Evolutionary conservation across 768 basidiomycete species (phyloP).

Genomic region (Kwoniella sp.): DNA sequence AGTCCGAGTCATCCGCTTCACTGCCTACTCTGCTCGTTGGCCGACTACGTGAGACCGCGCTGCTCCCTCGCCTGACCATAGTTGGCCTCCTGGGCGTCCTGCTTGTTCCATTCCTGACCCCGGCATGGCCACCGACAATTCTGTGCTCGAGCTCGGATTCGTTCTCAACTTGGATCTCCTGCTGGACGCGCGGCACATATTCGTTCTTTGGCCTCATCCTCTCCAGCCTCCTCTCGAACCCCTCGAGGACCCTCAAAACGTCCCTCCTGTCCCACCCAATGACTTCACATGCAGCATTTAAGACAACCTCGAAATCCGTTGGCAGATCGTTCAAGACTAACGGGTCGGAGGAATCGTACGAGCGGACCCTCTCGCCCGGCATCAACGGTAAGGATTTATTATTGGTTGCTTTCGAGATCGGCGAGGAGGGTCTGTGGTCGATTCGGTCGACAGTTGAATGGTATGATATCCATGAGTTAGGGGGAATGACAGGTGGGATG

Average conservation of each 20-base stretch:
- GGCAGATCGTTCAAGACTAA: constrained; percentile 68
- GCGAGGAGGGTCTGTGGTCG: constrained; percentile 12
- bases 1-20: not conserved
- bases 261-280: constrained; percentile 64
- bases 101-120: constrained; percentile 5
- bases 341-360: constrained; percentile 71
- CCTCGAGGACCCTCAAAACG: constrained; percentile 65
- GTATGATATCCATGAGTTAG: constrained; percentile 26
- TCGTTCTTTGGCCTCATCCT: constrained; percentile 11
- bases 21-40: constrained; percentile 2
- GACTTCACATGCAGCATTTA: constrained; percentile 63
- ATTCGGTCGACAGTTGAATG: constrained; percentile 16
- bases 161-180: constrained; percentile 12
- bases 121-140: not conserved
- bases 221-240: constrained; percentile 67
- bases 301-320: constrained; percentile 61
- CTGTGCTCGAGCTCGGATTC: constrained; percentile 1
- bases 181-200: constrained; percentile 47
- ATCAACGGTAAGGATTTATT: constrained; percentile 44
- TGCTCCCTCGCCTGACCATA: not conserved
- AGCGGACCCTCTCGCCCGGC: constrained; percentile 67
- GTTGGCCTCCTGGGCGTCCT: not conserved
- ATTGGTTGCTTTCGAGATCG: not conserved
- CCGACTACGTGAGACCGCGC: not conserved
- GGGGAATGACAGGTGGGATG: constrained; percentile 29